Conservation (phyloP, 352 stramenopile genomes). For the Phytophthora fragariae region DNA sequence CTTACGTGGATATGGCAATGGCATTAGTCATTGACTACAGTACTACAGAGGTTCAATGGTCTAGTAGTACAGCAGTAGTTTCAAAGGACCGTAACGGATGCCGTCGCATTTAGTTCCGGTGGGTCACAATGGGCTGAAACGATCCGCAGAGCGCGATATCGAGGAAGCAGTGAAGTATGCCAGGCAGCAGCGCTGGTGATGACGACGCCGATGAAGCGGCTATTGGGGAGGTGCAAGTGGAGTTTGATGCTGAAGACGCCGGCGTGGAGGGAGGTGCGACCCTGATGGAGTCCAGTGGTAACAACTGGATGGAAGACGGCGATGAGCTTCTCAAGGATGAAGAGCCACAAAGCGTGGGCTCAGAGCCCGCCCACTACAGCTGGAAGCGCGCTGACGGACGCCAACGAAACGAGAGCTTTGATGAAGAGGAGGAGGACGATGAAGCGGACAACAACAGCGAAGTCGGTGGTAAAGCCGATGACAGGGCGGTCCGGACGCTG, state of each 20-base stretch:
- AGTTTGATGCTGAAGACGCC: constrained; percentile 11
- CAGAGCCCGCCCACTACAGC: constrained; percentile 50
- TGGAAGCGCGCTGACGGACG: constrained; percentile 72
- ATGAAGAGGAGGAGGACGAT: constrained; percentile 45
- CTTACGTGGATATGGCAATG: too few relatives aligned
- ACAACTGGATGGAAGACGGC: constrained; percentile 29
- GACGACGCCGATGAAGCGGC: constrained; percentile 10
- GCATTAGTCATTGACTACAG: too few relatives aligned
- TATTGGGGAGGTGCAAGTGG: constrained; percentile 11
- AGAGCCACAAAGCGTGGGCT: constrained; percentile 27
- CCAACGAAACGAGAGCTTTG: constrained; percentile 35
- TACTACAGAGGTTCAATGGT: too few relatives aligned
- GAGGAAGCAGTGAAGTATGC: constrained; percentile 18
- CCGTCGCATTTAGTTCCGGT: constrained; percentile 9
- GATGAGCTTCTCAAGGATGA: constrained; percentile 29
- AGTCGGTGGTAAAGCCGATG: constrained; percentile 24
- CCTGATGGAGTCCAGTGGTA: constrained; percentile 31
- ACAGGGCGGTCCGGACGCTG: constrained; percentile 42
- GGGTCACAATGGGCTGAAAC: constrained; percentile 19
- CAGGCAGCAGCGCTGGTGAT: constrained; percentile 13
- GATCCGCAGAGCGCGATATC: constrained; percentile 4
- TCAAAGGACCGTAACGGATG: constrained; percentile 14
- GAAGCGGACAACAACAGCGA: constrained; percentile 44
- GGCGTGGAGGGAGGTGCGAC: neutral
- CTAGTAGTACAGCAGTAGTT: too few relatives aligned